phyloP scores from a whole-genome alignment of 768 basidiomycete species.

The Macrolepiota fuliginosa region DNA sequence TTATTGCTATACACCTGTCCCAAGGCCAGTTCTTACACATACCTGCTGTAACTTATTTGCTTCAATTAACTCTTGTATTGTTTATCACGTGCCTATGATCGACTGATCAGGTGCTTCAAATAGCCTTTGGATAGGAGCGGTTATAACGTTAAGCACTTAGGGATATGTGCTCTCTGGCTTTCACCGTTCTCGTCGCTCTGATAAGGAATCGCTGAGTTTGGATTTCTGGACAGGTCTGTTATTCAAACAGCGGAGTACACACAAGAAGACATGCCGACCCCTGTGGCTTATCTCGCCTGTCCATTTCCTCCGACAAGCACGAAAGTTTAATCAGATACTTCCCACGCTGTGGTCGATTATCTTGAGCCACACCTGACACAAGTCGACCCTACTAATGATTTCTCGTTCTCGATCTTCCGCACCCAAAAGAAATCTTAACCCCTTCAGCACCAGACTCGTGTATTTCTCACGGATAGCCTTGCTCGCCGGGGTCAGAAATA shows the following conservation, averaged over 20 bases:
- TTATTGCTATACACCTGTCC: too few species aligned
- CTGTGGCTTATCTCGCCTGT: slow-evolving; percentile 6
- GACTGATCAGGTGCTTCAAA: too few species aligned
- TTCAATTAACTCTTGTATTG: too few species aligned
- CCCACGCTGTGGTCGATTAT: slow-evolving; percentile 7
- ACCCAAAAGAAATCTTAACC: background rate
- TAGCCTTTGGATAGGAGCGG: too few species aligned
- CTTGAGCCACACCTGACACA: slow-evolving; percentile 2
- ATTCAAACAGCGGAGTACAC: background rate
- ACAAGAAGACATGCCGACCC: background rate
- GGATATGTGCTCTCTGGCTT: too few species aligned
- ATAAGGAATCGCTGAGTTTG: background rate
- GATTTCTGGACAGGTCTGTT: background rate
- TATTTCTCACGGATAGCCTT: background rate
- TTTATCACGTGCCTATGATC: too few species aligned
- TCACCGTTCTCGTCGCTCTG: too few species aligned
- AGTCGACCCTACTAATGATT: background rate
- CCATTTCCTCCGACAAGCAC: slow-evolving; percentile 15
- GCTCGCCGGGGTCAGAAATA: background rate
- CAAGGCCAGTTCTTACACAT: too few species aligned
- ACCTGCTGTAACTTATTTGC: too few species aligned
- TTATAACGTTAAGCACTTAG: too few species aligned
- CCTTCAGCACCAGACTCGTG: background rate
- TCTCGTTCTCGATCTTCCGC: background rate
- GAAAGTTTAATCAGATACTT: slow-evolving; percentile 11